Evolutionary conservation across 495 filamentous ascomycete genomes (phyloP).

Genomic region (Hypoxylon subgilvum): DNA sequence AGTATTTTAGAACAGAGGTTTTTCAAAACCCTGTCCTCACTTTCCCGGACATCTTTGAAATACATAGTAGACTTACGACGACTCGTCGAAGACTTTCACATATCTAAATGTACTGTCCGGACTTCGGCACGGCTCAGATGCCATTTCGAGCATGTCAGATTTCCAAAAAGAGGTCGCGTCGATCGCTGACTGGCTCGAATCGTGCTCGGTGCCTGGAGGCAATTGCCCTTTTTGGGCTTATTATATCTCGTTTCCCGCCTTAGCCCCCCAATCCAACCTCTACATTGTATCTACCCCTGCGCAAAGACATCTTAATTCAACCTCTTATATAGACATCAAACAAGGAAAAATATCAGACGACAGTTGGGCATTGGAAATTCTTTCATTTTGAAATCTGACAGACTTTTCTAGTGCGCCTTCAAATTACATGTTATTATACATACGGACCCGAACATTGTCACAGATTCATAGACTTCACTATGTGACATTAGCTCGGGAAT

Average conservation of each 20-base stretch:
- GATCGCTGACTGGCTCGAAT: slow-evolving; percentile 11
- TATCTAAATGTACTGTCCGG: too few species aligned
- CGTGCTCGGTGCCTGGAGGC: slow-evolving; percentile 1
- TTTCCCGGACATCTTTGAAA: too few species aligned
- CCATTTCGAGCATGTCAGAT: slow-evolving; percentile 8
- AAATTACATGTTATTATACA: too few species aligned
- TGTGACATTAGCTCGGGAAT: slow-evolving; percentile 9
- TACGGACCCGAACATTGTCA: too few species aligned
- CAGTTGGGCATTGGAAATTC: too few species aligned
- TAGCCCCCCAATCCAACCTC: slow-evolving; percentile 1
- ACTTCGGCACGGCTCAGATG: slow-evolving; percentile 12
- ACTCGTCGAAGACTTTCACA: too few species aligned
- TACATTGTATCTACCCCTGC: not conserved
- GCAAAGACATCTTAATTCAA: not conserved
- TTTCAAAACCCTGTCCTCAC: too few species aligned
- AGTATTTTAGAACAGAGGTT: too few species aligned
- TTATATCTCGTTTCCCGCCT: slow-evolving; percentile 4
- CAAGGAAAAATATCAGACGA: slow-evolving; percentile 8
- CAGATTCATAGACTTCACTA: too few species aligned
- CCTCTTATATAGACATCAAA: slow-evolving; percentile 1
- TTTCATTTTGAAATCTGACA: too few species aligned
- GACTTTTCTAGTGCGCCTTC: not conserved
- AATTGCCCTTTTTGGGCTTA: slow-evolving; percentile 18
- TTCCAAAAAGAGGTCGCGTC: slow-evolving; percentile 13
- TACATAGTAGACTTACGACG: too few species aligned